These are phyloP conservation scores for Clavispora asparagi DNA, from an alignment of 805 yeast species.

Conservation along the genomic window DNA sequence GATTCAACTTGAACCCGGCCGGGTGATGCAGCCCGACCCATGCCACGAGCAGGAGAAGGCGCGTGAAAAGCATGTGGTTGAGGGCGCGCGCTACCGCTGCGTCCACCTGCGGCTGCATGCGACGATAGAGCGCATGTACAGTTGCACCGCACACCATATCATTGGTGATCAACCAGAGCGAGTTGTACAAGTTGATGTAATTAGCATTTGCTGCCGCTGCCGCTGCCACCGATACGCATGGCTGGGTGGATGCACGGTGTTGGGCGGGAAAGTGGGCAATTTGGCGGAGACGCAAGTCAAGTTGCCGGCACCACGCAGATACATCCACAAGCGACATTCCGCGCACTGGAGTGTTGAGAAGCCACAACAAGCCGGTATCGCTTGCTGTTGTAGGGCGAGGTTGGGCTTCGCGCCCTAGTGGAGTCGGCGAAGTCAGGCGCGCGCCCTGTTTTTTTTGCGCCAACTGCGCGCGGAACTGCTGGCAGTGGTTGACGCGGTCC, in stretches of 20 bases:
- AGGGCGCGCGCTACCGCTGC: conserved; percentile 9
- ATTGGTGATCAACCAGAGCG: conserved; percentile 80
- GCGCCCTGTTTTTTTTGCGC: not conserved
- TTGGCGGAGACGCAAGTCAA: conserved; percentile 74
- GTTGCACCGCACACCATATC: conserved; percentile 74
- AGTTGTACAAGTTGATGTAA: conserved; percentile 77
- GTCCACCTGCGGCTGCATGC: conserved; percentile 14
- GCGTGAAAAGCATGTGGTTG: conserved; percentile 37
- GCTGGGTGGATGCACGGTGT: conserved; percentile 14
- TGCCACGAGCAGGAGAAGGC: conserved; percentile 44
- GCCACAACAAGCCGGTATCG: not conserved
- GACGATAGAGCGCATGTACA: conserved; percentile 42
- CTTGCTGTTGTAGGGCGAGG: not conserved
- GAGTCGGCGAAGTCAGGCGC: not conserved
- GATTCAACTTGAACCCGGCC: conserved; percentile 88
- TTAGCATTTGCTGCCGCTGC: conserved; percentile 40
- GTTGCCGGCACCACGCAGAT: conserved; percentile 69
- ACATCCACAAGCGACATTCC: conserved; percentile 28
- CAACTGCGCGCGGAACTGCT: conserved; percentile 11
- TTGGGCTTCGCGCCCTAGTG: not conserved
- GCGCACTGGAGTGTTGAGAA: conserved; percentile 23
- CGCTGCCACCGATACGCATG: conserved; percentile 29
- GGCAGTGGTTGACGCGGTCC: conserved; percentile 30
- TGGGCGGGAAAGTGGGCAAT: conserved; percentile 76
- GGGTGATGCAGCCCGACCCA: conserved; percentile 83